phyloP scores from a whole-genome alignment of 1,284 basidiomycete species.

The Coniophora puteana region DNA sequence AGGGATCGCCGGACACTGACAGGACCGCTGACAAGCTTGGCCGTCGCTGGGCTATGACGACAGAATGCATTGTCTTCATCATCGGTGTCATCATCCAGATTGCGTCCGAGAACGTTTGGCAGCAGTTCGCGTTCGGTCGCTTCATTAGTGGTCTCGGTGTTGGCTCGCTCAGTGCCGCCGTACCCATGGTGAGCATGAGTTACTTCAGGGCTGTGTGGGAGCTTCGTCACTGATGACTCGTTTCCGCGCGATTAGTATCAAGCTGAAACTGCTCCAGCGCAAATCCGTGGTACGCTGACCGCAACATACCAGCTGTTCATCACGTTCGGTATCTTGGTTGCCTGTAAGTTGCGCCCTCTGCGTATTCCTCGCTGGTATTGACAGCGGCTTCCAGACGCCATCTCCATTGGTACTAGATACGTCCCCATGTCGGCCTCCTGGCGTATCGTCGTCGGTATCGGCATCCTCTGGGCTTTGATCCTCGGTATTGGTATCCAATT shows the following conservation, averaged over 20 bases:
- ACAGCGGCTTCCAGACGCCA: conserved; percentile 46
- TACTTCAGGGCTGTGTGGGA: background rate
- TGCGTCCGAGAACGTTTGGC: conserved; percentile 46
- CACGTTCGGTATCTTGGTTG: conserved; percentile 74
- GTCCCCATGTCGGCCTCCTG: conserved; percentile 52
- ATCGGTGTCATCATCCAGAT: conserved; percentile 71
- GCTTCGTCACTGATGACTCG: background rate
- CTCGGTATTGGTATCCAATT: conserved; percentile 67
- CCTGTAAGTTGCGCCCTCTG: conserved; percentile 60
- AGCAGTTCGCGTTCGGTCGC: conserved; percentile 67
- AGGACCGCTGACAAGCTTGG: conserved; percentile 67
- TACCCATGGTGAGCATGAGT: conserved; percentile 58
- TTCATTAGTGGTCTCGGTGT: conserved; percentile 67
- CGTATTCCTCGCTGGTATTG: too few relatives aligned
- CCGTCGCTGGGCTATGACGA: conserved; percentile 66
- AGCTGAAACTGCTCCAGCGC: conserved; percentile 73
- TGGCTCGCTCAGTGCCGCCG: conserved; percentile 71
- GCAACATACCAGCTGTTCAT: conserved; percentile 74
- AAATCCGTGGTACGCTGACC: conserved; percentile 75
- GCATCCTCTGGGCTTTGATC: conserved; percentile 67
- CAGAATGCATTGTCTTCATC: conserved; percentile 63
- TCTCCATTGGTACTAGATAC: conserved; percentile 53
- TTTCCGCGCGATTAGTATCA: conserved; percentile 58
- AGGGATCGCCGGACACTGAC: conserved; percentile 13
- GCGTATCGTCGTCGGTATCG: conserved; percentile 68